These are phyloP conservation scores for Chalaropsis ovoidea DNA, from an alignment of 2,329 filamentous ascomycete species.

Conservation along the genomic window DNA sequence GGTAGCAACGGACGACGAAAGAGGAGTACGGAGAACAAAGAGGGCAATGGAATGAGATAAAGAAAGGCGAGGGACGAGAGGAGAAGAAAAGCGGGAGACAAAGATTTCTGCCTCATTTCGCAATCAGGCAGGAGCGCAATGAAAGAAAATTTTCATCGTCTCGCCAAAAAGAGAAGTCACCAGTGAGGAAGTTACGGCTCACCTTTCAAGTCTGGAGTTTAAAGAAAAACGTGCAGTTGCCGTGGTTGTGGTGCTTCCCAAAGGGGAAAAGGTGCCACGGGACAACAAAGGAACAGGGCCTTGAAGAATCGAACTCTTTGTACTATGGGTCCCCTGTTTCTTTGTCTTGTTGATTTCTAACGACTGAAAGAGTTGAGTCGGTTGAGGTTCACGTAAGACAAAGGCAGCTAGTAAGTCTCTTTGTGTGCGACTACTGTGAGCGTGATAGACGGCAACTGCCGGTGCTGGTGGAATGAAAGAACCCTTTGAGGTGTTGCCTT, in stretches of 20 bases:
- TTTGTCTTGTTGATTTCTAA: background rate
- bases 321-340: background rate
- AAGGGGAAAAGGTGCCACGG: background rate
- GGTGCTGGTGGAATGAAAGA: background rate
- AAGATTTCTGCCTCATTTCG: background rate
- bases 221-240: background rate
- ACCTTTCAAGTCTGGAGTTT: background rate
- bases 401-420: background rate
- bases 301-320: background rate
- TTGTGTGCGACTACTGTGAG: no score
- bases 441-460: background rate
- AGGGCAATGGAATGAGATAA: background rate
- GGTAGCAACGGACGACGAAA: background rate
- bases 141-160: background rate
- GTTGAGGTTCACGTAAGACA: background rate
- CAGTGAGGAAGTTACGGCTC: background rate
- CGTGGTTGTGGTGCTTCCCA: background rate
- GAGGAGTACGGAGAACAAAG: background rate
- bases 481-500: background rate
- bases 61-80: background rate
- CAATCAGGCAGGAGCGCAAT: background rate
- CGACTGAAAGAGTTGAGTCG: background rate
- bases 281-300: background rate
- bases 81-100: background rate
- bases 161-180: background rate